Base-by-base conservation (phyloP, 495 filamentous ascomycete genomes). In the Tetracladium marchalianum region DNA sequence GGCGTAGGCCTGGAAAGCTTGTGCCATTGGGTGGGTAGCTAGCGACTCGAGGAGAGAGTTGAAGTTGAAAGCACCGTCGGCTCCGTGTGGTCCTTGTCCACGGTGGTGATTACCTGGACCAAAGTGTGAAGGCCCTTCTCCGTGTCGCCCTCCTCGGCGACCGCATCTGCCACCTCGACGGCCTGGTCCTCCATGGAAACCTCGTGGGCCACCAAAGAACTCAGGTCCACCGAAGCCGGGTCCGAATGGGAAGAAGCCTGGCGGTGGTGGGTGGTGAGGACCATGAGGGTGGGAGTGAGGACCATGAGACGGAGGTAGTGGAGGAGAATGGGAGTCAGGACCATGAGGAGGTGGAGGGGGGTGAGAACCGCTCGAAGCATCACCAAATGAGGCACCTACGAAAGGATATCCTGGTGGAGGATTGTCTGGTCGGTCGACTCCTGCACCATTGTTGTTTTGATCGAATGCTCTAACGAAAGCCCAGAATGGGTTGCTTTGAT, bases 1-100 rank as follows among this genome's bases (percentile, higher is more conserved):
- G 47, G 57, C 51, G 46, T 64, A 65, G 17, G 64, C 51, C 48
- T 65, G 62, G 38, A 70, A 48, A 1, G 60, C 55, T 37, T 67
- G 66, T 6, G 65, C 66, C 41, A 66, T 65, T 22, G 69, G 68
- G 34, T 69, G 64, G 55, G 56, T 52, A 67, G 62, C 54, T 65
- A 65, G 35, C 46, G 58, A 31, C 47, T 61, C 54, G n/a, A 55
- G 44, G 22, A 59, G 47, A 13, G 39, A 42, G 16, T 35, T 50
- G 35, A 74, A 59, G 52, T 72, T 64, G 53, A 67, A 67, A 17
- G 56, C 53, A 6, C 48, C 51, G 10, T 40, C 51, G 11, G 50
- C 50, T 41, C 50, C 53, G 32, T 49, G 50, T 35, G 43, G 43
- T 8, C 36, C 46, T 15, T 19, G 47, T 10, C 55, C 52, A 15